Evolutionary conservation across 345 rosid species (phyloP).

Genomic region (Microthlaspi erraticum): DNA sequence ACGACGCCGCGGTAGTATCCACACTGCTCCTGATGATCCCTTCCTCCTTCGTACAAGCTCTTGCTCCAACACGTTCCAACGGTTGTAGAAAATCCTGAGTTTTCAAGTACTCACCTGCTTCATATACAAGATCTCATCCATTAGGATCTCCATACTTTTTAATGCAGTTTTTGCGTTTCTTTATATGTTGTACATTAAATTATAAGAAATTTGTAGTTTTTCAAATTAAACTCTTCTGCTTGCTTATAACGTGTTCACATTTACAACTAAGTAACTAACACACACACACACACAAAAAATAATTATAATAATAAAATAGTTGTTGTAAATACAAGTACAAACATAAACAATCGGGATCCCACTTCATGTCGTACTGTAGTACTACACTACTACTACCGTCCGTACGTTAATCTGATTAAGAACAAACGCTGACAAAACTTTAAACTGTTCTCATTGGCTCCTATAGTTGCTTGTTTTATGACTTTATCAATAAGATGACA

Average conservation of each 20-base stretch:
- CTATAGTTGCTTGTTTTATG: conserved; percentile 6
- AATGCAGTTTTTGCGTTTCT: too few species aligned
- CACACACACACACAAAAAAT: too few species aligned
- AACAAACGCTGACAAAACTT: conserved; percentile 6
- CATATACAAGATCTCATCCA: conserved; percentile 7
- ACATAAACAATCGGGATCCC: neutral
- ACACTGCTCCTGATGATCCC: conserved; percentile 34
- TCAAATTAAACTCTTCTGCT: too few species aligned
- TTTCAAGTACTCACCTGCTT: conserved; percentile 54
- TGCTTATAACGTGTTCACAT: too few species aligned
- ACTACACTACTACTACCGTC: conserved; percentile 36
- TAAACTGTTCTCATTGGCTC: neutral
- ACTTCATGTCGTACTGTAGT: conserved; percentile 42
- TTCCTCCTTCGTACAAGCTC: conserved; percentile 49
- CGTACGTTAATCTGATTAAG: conserved; percentile 37
- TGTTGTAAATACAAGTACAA: neutral
- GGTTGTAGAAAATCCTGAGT: conserved; percentile 82
- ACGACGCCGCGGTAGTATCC: conserved; percentile 44
- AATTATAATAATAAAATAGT: too few species aligned
- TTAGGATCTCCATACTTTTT: conserved; percentile 37
- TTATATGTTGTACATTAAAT: too few species aligned
- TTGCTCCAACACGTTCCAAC: conserved; percentile 49
- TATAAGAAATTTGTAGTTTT: too few species aligned
- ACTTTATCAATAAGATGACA: conserved; percentile 8
- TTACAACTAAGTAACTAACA: too few species aligned